A percentile compares a stretch with the other conserved stretches of the same genome.
Evolutionary conservation across 192 early-diverging fungal species (phyloP).

Genomic region (Coemansia umbellata): DNA sequence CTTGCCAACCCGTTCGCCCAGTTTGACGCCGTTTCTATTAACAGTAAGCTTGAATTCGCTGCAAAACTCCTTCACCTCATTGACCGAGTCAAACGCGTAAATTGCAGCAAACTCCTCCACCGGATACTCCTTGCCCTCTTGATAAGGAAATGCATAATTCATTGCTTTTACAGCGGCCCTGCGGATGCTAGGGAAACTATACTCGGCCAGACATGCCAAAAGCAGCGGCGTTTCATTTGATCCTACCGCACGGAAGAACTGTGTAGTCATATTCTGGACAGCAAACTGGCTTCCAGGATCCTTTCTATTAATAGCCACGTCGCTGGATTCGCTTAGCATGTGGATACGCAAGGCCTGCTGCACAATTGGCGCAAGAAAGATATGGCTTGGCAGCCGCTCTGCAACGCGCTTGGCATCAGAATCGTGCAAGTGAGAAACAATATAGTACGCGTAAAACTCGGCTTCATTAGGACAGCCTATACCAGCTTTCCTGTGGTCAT

Average conservation of each 20-base stretch:
- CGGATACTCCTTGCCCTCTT: conserved; percentile 46
- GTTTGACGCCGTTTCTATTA: conserved; percentile 17
- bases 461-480: conserved; percentile 70
- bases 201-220: conserved; percentile 74
- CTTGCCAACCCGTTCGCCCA: conserved; percentile 34
- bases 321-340: conserved; percentile 54
- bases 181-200: conserved; percentile 71
- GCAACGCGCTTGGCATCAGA: conserved; percentile 66
- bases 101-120: conserved; percentile 49
- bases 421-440: conserved; percentile 70
- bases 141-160: conserved; percentile 58
- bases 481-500: conserved; percentile 60
- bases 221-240: conserved; percentile 61
- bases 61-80: conserved; percentile 49
- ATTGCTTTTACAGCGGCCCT: conserved; percentile 69
- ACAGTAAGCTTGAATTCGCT: conserved; percentile 18
- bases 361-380: conserved; percentile 61
- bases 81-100: conserved; percentile 59
- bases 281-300: conserved; percentile 54
- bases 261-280: conserved; percentile 60
- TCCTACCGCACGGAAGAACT: conserved; percentile 69
- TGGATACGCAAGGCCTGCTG: conserved; percentile 69
- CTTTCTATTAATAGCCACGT: conserved; percentile 42
- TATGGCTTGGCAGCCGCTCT: conserved; percentile 53
- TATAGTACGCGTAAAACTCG: conserved; percentile 87